phyloP scores from a whole-genome alignment of 495 filamentous ascomycete genomes.

The Thermothielavioides terrestris region DNA sequence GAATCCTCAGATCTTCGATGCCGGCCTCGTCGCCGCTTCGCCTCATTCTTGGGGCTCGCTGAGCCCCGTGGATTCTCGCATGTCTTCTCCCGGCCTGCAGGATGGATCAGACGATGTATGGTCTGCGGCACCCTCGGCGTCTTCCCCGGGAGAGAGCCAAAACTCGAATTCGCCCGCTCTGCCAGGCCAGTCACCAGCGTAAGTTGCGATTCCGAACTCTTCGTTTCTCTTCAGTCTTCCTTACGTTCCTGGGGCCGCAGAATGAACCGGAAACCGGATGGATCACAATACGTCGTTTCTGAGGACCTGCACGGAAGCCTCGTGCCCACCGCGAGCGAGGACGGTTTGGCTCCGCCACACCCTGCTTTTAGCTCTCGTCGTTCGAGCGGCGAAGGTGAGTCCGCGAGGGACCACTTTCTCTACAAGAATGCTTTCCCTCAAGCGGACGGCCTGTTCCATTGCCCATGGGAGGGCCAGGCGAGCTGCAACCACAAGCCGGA shows the following conservation, averaged over 20 bases:
- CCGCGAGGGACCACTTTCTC: conserved; percentile 66
- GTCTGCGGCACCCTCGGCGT: conserved; percentile 33
- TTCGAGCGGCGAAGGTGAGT: conserved; percentile 45
- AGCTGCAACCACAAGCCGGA: conserved; percentile 77
- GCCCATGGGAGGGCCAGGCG: conserved; percentile 69
- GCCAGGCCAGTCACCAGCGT: conserved; percentile 43
- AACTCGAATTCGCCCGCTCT: conserved; percentile 38
- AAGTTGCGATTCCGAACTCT: conserved; percentile 23
- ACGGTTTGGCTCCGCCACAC: conserved; percentile 35
- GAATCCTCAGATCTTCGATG: conserved; percentile 41
- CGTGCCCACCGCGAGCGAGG: conserved; percentile 30
- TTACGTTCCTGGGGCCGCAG: conserved; percentile 20
- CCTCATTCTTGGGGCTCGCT: conserved; percentile 44
- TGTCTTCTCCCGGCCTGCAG: conserved; percentile 39
- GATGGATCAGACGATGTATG: conserved; percentile 41
- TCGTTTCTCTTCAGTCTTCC: conserved; percentile 11
- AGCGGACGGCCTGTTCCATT: conserved; percentile 78
- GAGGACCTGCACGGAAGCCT: conserved; percentile 36
- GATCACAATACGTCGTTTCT: conserved; percentile 30
- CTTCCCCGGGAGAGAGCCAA: conserved; percentile 37
- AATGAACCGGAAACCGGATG: conserved; percentile 25
- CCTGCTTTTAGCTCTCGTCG: conserved; percentile 36
- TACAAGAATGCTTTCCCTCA: conserved; percentile 61
- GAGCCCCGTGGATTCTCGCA: conserved; percentile 39
- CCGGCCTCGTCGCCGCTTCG: conserved; percentile 33